Evolutionary conservation across 257 asterid species (phyloP).

Genomic region (Salvia rosmarinus): DNA sequence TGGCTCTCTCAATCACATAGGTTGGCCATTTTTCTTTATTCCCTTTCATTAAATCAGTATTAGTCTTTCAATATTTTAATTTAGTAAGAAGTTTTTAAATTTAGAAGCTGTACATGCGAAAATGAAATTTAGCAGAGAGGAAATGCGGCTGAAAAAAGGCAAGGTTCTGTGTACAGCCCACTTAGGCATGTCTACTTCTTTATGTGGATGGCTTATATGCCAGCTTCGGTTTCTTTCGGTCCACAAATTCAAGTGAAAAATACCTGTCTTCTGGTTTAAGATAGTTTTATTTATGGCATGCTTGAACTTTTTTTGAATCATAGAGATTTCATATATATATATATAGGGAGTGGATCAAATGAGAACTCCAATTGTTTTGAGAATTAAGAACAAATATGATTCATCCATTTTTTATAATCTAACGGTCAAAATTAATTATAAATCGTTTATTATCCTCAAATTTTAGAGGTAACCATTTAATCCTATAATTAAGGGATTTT

Average conservation of each 20-base stretch:
- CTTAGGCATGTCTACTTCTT: constrained; percentile 47
- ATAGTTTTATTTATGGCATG: constrained; percentile 26
- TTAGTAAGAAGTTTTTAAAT: constrained; percentile 10
- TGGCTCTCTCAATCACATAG: constrained; percentile 20
- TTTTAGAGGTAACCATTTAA: too few species aligned
- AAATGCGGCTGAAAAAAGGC: constrained; percentile 38
- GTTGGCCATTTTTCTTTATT: constrained; percentile 26
- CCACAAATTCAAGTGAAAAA: constrained; percentile 40
- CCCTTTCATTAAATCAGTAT: neutral
- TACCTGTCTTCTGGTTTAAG: constrained; percentile 40
- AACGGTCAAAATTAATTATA: too few species aligned
- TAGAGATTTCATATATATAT: constrained; percentile 29
- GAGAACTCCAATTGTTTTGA: too few species aligned
- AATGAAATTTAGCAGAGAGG: constrained; percentile 9
- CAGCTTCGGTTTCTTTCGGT: constrained; percentile 37
- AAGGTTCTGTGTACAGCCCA: constrained; percentile 47
- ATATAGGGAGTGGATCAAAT: too few species aligned
- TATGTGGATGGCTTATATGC: constrained; percentile 53
- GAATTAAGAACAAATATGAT: too few species aligned
- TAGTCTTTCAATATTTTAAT: constrained; percentile 13
- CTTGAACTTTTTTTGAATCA: constrained; percentile 28
- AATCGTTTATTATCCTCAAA: too few species aligned
- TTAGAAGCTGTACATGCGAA: constrained; percentile 21
- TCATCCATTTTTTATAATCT: too few species aligned
- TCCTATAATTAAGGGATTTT: too few species aligned